Evolutionary conservation across 371 early-diverging fungal genomes (phyloP).

Genomic region (Mortierella sp.): DNA sequence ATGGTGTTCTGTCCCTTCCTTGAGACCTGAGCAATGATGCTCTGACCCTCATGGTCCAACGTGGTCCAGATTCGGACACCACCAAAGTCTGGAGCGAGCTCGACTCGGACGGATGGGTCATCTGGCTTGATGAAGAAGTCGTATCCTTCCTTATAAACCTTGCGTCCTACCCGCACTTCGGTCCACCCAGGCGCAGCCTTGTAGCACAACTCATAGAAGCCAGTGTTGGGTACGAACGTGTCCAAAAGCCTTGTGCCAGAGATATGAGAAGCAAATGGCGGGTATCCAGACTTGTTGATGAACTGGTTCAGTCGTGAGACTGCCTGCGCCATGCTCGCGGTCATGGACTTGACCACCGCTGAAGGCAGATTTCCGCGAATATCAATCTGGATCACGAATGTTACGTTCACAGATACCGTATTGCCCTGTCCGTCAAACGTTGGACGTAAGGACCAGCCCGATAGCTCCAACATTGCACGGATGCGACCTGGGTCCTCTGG

Average conservation of each 20-base stretch:
- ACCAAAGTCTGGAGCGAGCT: constrained; percentile 50
- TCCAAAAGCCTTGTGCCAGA: constrained; percentile 45
- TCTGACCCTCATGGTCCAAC: constrained; percentile 49
- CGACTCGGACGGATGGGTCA: constrained; percentile 42
- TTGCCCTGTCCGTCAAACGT: constrained; percentile 58
- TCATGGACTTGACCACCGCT: constrained; percentile 43
- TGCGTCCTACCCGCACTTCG: constrained; percentile 46
- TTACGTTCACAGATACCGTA: constrained; percentile 61
- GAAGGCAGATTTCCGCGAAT: constrained; percentile 50
- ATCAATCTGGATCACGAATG: constrained; percentile 68
- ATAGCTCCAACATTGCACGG: constrained; percentile 65
- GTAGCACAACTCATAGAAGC: constrained; percentile 49
- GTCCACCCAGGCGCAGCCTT: constrained; percentile 52
- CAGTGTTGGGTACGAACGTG: constrained; percentile 34
- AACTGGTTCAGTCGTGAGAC: constrained; percentile 43
- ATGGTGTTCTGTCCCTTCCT: constrained; percentile 39
- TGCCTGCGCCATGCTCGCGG: constrained; percentile 40
- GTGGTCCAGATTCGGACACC: constrained; percentile 51
- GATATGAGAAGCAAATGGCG: constrained; percentile 47
- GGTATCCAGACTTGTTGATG: constrained; percentile 51
- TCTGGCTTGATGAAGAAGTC: constrained; percentile 54
- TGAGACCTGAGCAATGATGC: constrained; percentile 50
- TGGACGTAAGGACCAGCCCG: constrained; percentile 72
- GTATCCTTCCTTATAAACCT: constrained; percentile 50
- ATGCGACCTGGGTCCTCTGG: constrained; percentile 62